Conservation (phyloP, 176 grass and related monocot genomes). For the Aegilops umbellulata region DNA sequence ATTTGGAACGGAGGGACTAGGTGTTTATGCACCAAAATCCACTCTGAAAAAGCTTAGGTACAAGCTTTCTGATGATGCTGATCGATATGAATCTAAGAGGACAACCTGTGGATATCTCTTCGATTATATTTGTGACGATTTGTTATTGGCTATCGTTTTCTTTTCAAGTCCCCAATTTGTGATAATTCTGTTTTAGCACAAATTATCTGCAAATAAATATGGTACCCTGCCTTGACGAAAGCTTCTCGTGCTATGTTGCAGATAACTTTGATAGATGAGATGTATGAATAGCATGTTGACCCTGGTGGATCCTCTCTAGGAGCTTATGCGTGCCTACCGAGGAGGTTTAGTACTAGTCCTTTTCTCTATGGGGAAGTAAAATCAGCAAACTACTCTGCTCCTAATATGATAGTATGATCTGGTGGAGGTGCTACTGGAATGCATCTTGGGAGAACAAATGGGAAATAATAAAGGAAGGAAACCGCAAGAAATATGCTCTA, state of each 20-base stretch:
- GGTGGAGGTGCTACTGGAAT: neutral
- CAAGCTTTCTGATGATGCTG: neutral
- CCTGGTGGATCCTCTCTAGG: neutral
- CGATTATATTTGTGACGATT: neutral
- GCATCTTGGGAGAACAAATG: neutral
- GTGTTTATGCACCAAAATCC: neutral
- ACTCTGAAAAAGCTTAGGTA: neutral
- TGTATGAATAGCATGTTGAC: conserved; percentile 8
- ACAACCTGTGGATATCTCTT: neutral
- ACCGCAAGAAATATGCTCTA: neutral
- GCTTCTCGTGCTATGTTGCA: conserved; percentile 25
- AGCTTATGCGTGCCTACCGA: neutral
- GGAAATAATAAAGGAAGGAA: conserved; percentile 15
- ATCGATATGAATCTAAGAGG: neutral
- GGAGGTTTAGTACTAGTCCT: conserved; percentile 16
- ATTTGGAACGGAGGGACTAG: too few species aligned
- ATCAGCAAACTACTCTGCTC: neutral
- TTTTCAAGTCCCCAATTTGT: neutral
- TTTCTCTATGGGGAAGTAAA: conserved; percentile 8
- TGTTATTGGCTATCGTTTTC: neutral
- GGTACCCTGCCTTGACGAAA: neutral
- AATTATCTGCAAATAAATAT: neutral
- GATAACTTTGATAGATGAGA: conserved; percentile 44
- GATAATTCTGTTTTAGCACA: neutral
- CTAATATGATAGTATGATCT: conserved; percentile 3